These are phyloP conservation scores for Penicillium sp. DNA, from an alignment of 2,329 filamentous ascomycete genomes.

Conservation along the genomic window DNA sequence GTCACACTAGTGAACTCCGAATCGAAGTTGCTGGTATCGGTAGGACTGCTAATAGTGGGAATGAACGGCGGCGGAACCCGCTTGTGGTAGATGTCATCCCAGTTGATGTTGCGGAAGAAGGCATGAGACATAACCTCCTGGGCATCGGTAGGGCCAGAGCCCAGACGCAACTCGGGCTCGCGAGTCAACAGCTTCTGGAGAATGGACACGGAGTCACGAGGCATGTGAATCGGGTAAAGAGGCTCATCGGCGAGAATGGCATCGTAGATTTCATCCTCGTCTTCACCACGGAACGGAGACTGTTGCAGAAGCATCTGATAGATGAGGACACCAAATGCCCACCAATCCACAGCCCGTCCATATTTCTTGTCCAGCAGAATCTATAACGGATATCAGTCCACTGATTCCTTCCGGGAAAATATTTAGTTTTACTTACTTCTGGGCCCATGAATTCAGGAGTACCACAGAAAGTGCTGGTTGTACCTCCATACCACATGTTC, in stretches of 20 bases:
- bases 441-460: slow-evolving; percentile 99
- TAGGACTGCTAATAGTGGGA: slow-evolving; percentile 83
- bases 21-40: slow-evolving; percentile 99
- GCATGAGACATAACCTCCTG: slow-evolving; percentile 99
- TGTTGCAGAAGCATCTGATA: slow-evolving; percentile 99
- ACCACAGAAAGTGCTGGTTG: slow-evolving; percentile 96
- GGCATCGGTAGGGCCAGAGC: slow-evolving; percentile 91
- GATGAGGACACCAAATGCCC: slow-evolving; percentile 97
- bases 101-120: slow-evolving; percentile 96
- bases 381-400: slow-evolving; percentile 45
- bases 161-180: slow-evolving; percentile 87
- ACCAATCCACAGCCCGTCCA: slow-evolving; percentile 96
- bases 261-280: slow-evolving; percentile 99
- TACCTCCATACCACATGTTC: slow-evolving; percentile 98
- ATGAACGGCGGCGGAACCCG: slow-evolving; percentile 82
- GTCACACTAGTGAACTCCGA: slow-evolving; percentile 98
- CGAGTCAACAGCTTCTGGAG: slow-evolving; percentile 94
- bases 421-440: slow-evolving; percentile 60
- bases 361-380: slow-evolving; percentile 99
- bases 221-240: slow-evolving; percentile 98
- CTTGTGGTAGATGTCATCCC: slow-evolving; percentile 99
- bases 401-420: not conserved
- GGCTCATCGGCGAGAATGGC: slow-evolving; percentile 97
- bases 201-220: slow-evolving; percentile 93
- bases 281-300: slow-evolving; percentile 96